Evolutionary conservation across 495 filamentous ascomycete genomes (phyloP).

Genomic region (Annulohypoxylon bovei): DNA sequence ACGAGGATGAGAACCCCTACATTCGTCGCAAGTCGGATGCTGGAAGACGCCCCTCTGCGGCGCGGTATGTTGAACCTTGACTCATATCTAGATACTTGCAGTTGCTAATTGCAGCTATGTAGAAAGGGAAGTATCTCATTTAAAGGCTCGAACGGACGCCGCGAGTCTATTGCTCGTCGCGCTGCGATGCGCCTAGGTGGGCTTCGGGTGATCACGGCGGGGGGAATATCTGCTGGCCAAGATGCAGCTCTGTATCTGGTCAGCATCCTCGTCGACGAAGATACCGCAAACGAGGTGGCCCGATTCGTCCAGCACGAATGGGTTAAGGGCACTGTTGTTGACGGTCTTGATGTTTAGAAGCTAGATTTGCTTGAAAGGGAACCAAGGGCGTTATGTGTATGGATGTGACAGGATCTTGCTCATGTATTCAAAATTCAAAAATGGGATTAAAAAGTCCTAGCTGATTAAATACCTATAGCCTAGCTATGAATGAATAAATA

Average conservation of each 20-base stretch:
- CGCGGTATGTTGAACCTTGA: conserved; percentile 56
- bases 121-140: conserved; percentile 78
- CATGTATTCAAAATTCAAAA: conserved; percentile 13
- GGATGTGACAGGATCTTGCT: conserved; percentile 16
- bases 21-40: conserved; percentile 72
- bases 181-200: conserved; percentile 73
- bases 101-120: conserved; percentile 29
- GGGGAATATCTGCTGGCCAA: conserved; percentile 78
- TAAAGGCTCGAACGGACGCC: conserved; percentile 68
- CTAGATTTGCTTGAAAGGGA: conserved; percentile 9
- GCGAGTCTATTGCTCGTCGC: conserved; percentile 74
- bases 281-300: conserved; percentile 73
- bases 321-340: conserved; percentile 74
- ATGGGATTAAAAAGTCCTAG: not conserved
- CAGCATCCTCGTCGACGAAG: conserved; percentile 73
- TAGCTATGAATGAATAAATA: conserved; percentile 4
- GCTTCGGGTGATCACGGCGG: conserved; percentile 78
- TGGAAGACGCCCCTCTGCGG: conserved; percentile 67
- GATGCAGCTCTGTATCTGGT: conserved; percentile 84
- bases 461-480: not conserved
- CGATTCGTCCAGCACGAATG: conserved; percentile 75
- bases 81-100: not conserved
- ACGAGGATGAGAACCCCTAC: conserved; percentile 79
- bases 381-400: not conserved
- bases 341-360: conserved; percentile 75